These are phyloP conservation scores for Breviolum minutum DNA, from an alignment of 73 alveolate species.

Conservation along the genomic window DNA sequence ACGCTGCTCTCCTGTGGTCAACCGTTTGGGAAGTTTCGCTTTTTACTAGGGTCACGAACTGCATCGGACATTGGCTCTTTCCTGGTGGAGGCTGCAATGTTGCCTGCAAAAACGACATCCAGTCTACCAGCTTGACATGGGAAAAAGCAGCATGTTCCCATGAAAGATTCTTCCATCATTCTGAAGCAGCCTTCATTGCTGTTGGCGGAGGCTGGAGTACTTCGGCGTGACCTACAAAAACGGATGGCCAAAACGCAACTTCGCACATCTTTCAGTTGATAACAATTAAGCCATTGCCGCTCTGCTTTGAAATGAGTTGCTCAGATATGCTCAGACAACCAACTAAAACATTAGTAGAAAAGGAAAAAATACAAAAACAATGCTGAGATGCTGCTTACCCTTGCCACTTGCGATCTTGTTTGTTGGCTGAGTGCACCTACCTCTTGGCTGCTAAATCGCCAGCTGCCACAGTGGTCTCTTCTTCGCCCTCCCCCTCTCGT, in stretches of 20 bases:
- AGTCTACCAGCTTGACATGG: too few relatives aligned
- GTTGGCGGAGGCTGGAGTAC: neutral
- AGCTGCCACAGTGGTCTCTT: conserved; percentile 39
- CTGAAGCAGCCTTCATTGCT: neutral
- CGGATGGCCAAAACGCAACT: too few relatives aligned
- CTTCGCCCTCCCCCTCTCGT: conserved; percentile 6
- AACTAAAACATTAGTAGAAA: neutral
- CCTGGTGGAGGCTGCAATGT: conserved; percentile 86
- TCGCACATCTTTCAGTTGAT: too few relatives aligned
- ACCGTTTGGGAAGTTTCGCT: too few relatives aligned
- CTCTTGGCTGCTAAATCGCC: conserved; percentile 74
- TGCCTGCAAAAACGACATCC: conserved; percentile 8
- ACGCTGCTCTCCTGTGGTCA: too few relatives aligned
- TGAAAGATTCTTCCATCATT: too few relatives aligned
- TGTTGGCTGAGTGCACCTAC: neutral
- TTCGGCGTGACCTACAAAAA: conserved; percentile 8
- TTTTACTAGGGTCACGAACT: neutral
- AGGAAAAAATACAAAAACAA: neutral
- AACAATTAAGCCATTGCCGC: too few relatives aligned
- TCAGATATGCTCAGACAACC: too few relatives aligned
- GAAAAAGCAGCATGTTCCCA: too few relatives aligned
- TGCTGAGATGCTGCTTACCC: too few relatives aligned
- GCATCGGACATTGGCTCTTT: conserved; percentile 92
- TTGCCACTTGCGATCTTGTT: too few relatives aligned
- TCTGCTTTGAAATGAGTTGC: too few relatives aligned